Percentiles rank a stretch among this genome's conserved stretches.
These are phyloP conservation scores for Babjeviella inositovora DNA, from an alignment of 805 yeast species.

Conservation along the genomic window DNA sequence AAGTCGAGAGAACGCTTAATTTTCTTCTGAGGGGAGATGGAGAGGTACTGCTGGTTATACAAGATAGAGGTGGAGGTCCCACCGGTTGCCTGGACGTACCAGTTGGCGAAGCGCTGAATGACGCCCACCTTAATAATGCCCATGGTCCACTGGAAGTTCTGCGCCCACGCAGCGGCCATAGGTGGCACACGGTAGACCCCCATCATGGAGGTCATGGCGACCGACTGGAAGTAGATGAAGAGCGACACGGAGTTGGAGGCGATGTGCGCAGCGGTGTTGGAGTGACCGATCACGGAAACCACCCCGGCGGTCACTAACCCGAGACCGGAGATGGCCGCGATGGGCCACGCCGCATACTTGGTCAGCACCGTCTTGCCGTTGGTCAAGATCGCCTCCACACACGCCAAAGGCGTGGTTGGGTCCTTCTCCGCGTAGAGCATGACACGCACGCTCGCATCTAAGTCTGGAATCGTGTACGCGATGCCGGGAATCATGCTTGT, in stretches of 20 bases:
- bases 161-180: slow-evolving; percentile 95
- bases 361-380: slow-evolving; percentile 94
- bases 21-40: slow-evolving; percentile 74
- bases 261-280: slow-evolving; percentile 89
- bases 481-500: slow-evolving; percentile 53
- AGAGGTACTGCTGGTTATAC: slow-evolving; percentile 42
- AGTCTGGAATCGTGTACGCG: slow-evolving; percentile 84
- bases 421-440: slow-evolving; percentile 36
- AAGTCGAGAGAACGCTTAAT: too few relatives aligned
- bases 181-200: slow-evolving; percentile 90
- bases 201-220: slow-evolving; percentile 91
- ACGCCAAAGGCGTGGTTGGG: slow-evolving; percentile 48
- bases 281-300: slow-evolving; percentile 75
- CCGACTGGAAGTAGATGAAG: slow-evolving; percentile 84
- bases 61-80: slow-evolving; percentile 72
- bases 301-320: slow-evolving; percentile 83
- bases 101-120: slow-evolving; percentile 71
- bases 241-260: slow-evolving; percentile 92
- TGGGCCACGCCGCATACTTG: slow-evolving; percentile 87
- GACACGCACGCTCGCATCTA: slow-evolving; percentile 84
- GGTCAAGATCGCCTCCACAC: slow-evolving; percentile 75
- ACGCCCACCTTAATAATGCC: slow-evolving; percentile 69
- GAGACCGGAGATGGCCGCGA: slow-evolving; percentile 79
- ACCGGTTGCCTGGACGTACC: slow-evolving; percentile 95
- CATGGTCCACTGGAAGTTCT: slow-evolving; percentile 92